These are phyloP conservation scores for Epithele typhae DNA, from an alignment of 768 basidiomycete species.

Conservation along the genomic window DNA sequence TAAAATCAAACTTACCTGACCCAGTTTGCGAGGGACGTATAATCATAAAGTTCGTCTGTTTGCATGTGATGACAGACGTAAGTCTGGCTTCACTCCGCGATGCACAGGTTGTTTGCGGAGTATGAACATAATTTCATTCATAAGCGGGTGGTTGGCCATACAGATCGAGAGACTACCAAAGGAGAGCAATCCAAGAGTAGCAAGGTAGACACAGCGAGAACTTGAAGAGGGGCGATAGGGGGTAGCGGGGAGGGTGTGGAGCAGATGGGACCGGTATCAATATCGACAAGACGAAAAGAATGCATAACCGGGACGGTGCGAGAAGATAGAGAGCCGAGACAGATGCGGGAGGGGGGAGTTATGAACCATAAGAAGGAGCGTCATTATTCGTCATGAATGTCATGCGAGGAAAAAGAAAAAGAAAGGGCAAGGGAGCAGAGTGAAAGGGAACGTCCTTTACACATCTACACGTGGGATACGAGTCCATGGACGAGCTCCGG, in stretches of 20 bases:
- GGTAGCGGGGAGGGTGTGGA: slow-evolving; percentile 16
- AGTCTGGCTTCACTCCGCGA: too few species aligned
- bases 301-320: slow-evolving; percentile 1
- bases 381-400: slow-evolving; percentile 10
- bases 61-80: too few species aligned
- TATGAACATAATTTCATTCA: slow-evolving; percentile 5
- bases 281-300: slow-evolving; percentile 10
- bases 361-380: slow-evolving; percentile 5
- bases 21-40: too few species aligned
- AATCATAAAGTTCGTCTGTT: too few species aligned
- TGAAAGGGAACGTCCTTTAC: slow-evolving; percentile 10
- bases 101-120: too few species aligned
- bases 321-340: background rate
- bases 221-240: slow-evolving; percentile 17
- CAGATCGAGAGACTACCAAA: slow-evolving; percentile 13
- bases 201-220: slow-evolving; percentile 20
- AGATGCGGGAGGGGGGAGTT: background rate
- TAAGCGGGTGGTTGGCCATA: slow-evolving; percentile 12
- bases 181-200: slow-evolving; percentile 4
- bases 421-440: background rate
- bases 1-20: too few species aligned
- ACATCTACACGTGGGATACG: slow-evolving; percentile 1
- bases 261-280: slow-evolving; percentile 14
- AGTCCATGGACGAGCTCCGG: background rate
- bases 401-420: background rate